Percentiles rank a stretch among this genome's conserved stretches.
phyloP scores from a whole-genome alignment of 345 rosid species.

The Orychophragmus violaceus region DNA sequence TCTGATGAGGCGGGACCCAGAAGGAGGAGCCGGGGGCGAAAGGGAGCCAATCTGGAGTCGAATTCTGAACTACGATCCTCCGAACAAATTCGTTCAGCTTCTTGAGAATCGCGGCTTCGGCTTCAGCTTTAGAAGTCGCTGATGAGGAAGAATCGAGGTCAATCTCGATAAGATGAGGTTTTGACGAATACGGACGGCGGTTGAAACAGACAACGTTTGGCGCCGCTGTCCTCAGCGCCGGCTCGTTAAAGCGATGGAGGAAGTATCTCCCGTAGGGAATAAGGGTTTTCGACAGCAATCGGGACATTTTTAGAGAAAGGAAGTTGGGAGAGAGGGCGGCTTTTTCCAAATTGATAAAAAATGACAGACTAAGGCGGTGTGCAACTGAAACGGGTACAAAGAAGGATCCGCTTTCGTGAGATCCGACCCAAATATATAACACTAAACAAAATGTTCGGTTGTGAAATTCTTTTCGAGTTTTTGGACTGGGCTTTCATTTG shows the following conservation, averaged over 20 bases:
- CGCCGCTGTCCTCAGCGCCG: neutral
- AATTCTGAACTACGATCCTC: constrained; percentile 32
- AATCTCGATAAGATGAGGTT: constrained; percentile 19
- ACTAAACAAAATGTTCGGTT: neutral
- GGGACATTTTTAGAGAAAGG: neutral
- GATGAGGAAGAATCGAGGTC: constrained; percentile 25
- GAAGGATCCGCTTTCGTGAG: neutral
- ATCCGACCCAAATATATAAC: neutral
- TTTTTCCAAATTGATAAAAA: neutral
- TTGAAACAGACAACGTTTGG: constrained; percentile 8
- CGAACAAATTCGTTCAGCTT: constrained; percentile 37
- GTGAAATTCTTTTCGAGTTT: too few species aligned
- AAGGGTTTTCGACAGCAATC: constrained; percentile 26
- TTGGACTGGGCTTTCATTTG: too few species aligned
- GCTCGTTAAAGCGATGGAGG: constrained; percentile 1
- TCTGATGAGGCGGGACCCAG: constrained; percentile 39
- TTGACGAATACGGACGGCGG: constrained; percentile 9
- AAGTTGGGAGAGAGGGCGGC: neutral
- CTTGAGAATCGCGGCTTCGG: constrained; percentile 22
- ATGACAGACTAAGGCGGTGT: neutral
- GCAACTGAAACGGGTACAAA: constrained; percentile 4
- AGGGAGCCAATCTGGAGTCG: constrained; percentile 49
- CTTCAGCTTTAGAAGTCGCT: constrained; percentile 14
- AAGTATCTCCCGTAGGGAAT: constrained; percentile 21
- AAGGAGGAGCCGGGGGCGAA: constrained; percentile 45